Evolutionary conservation across 805 yeast species (phyloP), one percentile per base, ranked within the genome.

Genomic region (Candida xyloterini): DNA sequence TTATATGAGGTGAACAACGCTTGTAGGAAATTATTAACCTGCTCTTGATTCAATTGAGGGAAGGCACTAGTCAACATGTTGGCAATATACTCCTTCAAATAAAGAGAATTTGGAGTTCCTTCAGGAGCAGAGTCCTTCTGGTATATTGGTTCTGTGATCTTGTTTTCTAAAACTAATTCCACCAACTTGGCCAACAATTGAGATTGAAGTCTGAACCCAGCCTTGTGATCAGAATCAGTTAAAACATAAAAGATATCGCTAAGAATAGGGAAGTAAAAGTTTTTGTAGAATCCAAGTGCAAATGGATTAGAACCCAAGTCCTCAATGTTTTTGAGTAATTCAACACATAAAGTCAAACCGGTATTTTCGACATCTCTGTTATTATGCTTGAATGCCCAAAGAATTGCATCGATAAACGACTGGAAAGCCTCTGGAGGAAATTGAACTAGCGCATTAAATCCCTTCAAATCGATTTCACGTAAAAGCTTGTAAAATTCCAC

Each of bases 351-450:
- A 27, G 82, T 77, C 52, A 93, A 75, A 20, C 99, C 99, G 40
- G 82, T 82, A 48, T 84, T 90, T 64, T 93, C 99, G 40, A 93
- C 97, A 40, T 91, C 98, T 62, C 98, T 80, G 65, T 93, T 90
- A 57, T 90, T 93, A 63, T 93, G 99, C 66, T 93, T 91, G 63
- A 93, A 86, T 0, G 98, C 97, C 99, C 99, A 93, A 56, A 93
- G 71, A 32, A 95, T 90, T 2, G 98, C 95, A 65, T 89, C 91
- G 44, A 93, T 80, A 42, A 93, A 83, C 43, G 88, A 76, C 58
- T 85, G 89, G 74, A 93, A 91, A 16, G 95, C 95, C 47, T 80
- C 89, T 3, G 95, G 91, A 8, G 97, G 95, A 48, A 93, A 74
- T 62, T 88, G 85, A 44, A 88, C 71, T 50, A 93, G 73, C 1